Conservation (phyloP, 1,284 basidiomycete species). For the Boletellus dicymbophilus region DNA sequence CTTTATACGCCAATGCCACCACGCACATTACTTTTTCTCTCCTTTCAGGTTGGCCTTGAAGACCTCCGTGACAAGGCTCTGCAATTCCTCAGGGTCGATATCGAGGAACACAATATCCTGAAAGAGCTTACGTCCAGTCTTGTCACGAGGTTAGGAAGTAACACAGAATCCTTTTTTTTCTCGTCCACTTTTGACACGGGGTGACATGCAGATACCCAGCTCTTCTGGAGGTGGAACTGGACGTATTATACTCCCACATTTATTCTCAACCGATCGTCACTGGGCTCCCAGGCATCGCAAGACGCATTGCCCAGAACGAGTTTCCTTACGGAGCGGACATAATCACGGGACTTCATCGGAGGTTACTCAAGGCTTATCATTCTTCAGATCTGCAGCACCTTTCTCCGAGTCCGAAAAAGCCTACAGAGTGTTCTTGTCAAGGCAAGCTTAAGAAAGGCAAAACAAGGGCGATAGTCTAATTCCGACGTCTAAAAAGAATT, state of each 20-base stretch:
- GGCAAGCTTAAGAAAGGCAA: too few relatives aligned
- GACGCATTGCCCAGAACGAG: conserved; percentile 21
- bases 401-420: too few relatives aligned
- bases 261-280: conserved; percentile 14
- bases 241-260: conserved; percentile 24
- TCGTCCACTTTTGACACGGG: too few relatives aligned
- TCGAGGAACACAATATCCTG: conserved; percentile 26
- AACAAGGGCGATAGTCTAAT: too few relatives aligned
- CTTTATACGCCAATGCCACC: too few relatives aligned
- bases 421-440: too few relatives aligned
- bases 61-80: conserved; percentile 21
- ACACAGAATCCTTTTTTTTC: conserved; percentile 5
- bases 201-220: conserved; percentile 22
- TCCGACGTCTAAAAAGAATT: too few relatives aligned
- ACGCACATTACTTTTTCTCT: too few relatives aligned
- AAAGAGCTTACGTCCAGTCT: conserved; percentile 22
- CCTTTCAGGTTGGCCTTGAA: conserved; percentile 22
- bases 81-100: conserved; percentile 12
- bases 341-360: conserved; percentile 21
- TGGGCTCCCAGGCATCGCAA: conserved; percentile 10
- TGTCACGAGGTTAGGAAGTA: too few relatives aligned
- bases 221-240: conserved; percentile 27
- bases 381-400: too few relatives aligned
- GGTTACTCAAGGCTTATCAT: conserved; percentile 12
- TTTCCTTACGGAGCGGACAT: conserved; percentile 25